These are phyloP conservation scores for Protomyces arabidopsidicola DNA, from an alignment of 1,139 yeast genomes.

Conservation along the genomic window DNA sequence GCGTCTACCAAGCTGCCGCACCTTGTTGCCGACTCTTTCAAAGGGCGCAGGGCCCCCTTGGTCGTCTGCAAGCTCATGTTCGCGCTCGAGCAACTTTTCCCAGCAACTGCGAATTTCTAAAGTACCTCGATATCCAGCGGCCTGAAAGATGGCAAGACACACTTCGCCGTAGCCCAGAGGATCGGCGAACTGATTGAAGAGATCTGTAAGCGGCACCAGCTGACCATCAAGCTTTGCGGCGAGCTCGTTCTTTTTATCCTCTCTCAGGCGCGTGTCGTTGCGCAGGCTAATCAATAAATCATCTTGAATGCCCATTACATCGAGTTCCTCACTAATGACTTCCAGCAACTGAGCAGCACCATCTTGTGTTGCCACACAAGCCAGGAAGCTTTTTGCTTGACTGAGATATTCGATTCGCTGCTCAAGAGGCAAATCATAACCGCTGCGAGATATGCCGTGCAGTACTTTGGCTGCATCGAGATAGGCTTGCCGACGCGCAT, in stretches of 20 bases:
- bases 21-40: constrained; percentile 42
- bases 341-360: constrained; percentile 62
- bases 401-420: constrained; percentile 84
- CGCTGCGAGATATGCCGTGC: constrained; percentile 67
- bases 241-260: constrained; percentile 47
- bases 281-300: constrained; percentile 62
- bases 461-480: constrained; percentile 80
- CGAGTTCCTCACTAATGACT: constrained; percentile 72
- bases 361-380: constrained; percentile 45
- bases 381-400: constrained; percentile 89
- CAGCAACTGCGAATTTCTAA: constrained; percentile 42
- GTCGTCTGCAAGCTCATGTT: constrained; percentile 40
- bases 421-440: constrained; percentile 57
- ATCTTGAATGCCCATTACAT: constrained; percentile 83
- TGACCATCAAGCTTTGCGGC: constrained; percentile 55
- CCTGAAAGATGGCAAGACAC: constrained; percentile 70
- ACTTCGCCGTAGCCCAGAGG: constrained; percentile 84
- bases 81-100: constrained; percentile 38
- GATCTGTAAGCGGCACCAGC: constrained; percentile 66
- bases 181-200: constrained; percentile 81
- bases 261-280: constrained; percentile 54
- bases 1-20: constrained; percentile 49
- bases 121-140: constrained; percentile 54
- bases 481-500: constrained; percentile 74
- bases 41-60: constrained; percentile 38